These are phyloP conservation scores for Serendipita sp. DNA, from an alignment of 768 basidiomycete genomes.

Conservation along the genomic window DNA sequence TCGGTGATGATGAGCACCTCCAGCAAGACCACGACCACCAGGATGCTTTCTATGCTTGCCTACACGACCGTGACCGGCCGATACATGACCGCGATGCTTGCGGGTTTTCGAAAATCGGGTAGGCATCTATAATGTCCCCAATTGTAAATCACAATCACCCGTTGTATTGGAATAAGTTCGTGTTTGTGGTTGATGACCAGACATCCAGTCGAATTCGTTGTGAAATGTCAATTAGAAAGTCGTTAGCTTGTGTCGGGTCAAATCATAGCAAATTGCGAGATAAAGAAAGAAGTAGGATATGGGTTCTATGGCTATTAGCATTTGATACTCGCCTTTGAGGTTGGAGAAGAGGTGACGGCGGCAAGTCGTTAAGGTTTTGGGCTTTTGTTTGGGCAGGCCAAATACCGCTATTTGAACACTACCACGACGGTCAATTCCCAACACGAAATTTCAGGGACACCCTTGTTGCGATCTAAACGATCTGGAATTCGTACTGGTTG, in stretches of 20 bases:
- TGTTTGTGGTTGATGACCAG: slow-evolving; percentile 17
- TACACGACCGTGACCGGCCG: slow-evolving; percentile 98
- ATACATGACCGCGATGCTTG: slow-evolving; percentile 99
- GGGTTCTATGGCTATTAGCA: neutral
- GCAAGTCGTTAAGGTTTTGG: neutral
- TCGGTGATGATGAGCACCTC: slow-evolving; percentile 98
- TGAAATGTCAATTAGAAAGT: neutral
- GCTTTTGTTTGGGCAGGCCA: neutral
- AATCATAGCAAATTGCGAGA: neutral
- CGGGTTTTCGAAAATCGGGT: slow-evolving; percentile 92
- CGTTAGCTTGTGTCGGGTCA: neutral
- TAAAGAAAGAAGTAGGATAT: neutral
- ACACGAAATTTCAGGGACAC: neutral
- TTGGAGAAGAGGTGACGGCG: neutral
- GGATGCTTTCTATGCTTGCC: slow-evolving; percentile 99
- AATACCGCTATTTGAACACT: neutral
- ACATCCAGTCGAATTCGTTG: slow-evolving; percentile 11
- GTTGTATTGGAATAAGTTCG: slow-evolving; percentile 12
- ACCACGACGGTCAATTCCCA: neutral
- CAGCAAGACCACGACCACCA: slow-evolving; percentile 99
- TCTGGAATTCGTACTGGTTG: neutral
- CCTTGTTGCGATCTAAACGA: no score
- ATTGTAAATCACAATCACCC: slow-evolving; percentile 14
- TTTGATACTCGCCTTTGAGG: neutral
- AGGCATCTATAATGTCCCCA: slow-evolving; percentile 54